These are phyloP conservation scores for Beauveria varroae DNA, from an alignment of 2,329 filamentous ascomycete genomes.

Conservation along the genomic window DNA sequence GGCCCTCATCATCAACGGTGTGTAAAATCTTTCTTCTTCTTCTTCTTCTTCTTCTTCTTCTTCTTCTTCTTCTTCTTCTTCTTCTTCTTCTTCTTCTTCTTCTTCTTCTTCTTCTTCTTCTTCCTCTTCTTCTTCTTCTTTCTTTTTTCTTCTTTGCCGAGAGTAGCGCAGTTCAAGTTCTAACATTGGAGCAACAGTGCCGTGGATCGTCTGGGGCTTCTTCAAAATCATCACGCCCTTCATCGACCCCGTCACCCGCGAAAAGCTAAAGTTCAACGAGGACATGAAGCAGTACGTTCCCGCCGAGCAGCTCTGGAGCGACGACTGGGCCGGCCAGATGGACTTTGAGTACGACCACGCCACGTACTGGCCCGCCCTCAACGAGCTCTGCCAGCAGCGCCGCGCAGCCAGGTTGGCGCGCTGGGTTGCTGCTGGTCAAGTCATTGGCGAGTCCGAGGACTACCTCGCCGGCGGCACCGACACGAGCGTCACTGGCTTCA, in stretches of 20 bases:
- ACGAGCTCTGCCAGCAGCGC: conserved; percentile 59
- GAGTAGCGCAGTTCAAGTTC: too few relatives aligned
- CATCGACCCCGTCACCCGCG: conserved; percentile 86
- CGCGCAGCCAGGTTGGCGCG: conserved; percentile 55
- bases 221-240: conserved; percentile 95
- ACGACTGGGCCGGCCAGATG: conserved; percentile 66
- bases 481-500: conserved; percentile 26
- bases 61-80: too few relatives aligned
- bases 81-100: too few relatives aligned
- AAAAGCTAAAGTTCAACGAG: conserved; percentile 98
- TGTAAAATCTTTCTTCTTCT: too few relatives aligned
- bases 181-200: conserved; percentile 46
- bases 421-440: conserved; percentile 74
- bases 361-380: conserved; percentile 82
- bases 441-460: conserved; percentile 78
- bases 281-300: conserved; percentile 79
- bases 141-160: background rate
- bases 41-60: too few relatives aligned
- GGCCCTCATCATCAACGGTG: too few relatives aligned
- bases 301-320: conserved; percentile 70
- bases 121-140: background rate
- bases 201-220: conserved; percentile 86
- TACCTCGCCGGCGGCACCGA: conserved; percentile 64
- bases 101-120: background rate
- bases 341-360: conserved; percentile 89